phyloP scores from a whole-genome alignment of 2,329 filamentous ascomycete species.

The Sporothrix globosa region DNA sequence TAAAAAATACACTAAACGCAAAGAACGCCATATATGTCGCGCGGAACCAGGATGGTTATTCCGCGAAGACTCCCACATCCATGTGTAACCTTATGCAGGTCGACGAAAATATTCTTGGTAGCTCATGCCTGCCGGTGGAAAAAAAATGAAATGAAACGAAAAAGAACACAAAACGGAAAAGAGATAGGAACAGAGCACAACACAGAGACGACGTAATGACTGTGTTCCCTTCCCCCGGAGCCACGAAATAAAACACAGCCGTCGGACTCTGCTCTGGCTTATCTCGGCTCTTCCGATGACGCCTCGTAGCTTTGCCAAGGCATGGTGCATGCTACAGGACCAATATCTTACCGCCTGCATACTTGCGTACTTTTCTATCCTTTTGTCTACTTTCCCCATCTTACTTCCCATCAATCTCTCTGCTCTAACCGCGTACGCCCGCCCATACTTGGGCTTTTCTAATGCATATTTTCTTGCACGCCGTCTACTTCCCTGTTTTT shows the following conservation, averaged over 20 bases:
- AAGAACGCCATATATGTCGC: background rate
- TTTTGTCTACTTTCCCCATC: background rate
- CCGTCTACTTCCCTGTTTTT: background rate
- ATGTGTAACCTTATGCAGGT: slow-evolving; percentile 8
- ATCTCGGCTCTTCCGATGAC: background rate
- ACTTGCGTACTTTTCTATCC: background rate
- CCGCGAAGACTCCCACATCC: background rate
- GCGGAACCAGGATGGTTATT: slow-evolving; percentile 10
- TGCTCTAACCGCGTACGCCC: too few species aligned
- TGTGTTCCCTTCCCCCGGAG: too few species aligned
- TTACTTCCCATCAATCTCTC: background rate
- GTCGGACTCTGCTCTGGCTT: background rate
- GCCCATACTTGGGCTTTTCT: background rate
- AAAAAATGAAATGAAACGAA: background rate
- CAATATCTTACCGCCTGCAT: slow-evolving; percentile 14
- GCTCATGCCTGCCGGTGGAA: background rate
- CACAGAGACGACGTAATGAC: background rate
- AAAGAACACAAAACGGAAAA: background rate
- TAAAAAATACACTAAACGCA: background rate
- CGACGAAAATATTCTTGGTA: background rate
- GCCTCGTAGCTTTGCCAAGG: background rate
- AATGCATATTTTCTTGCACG: background rate
- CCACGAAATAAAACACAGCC: too few species aligned
- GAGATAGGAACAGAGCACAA: background rate
- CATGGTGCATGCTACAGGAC: background rate